These are phyloP conservation scores for Entomortierella parvispora DNA, from an alignment of 192 early-diverging fungal species.

Conservation along the genomic window DNA sequence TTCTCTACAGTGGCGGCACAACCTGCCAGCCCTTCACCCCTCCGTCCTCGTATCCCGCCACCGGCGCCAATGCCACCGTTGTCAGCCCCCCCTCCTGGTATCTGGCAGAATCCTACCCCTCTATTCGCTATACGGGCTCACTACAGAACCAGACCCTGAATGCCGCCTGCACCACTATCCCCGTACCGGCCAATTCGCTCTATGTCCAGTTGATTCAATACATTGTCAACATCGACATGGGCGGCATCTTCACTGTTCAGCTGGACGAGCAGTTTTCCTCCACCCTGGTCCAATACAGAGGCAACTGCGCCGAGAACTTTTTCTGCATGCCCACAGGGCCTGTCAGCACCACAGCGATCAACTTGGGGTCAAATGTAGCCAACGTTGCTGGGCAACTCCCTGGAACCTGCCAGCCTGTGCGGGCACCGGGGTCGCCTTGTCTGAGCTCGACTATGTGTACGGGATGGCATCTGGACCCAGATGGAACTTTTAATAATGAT, in stretches of 20 bases:
- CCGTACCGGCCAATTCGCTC: slow-evolving; percentile 1
- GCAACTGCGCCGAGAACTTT: slow-evolving; percentile 33
- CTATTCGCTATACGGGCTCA: slow-evolving; percentile 24
- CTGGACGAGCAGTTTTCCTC: neutral
- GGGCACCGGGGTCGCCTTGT: slow-evolving; percentile 8
- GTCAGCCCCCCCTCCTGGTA: slow-evolving; percentile 30
- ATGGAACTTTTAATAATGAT: slow-evolving; percentile 24
- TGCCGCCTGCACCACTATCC: slow-evolving; percentile 39
- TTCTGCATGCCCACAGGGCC: slow-evolving; percentile 20
- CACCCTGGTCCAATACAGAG: slow-evolving; percentile 30
- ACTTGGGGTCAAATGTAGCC: neutral
- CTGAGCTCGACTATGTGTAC: slow-evolving; percentile 10
- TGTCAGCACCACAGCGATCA: neutral
- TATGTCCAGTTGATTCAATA: neutral
- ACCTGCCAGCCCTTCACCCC: slow-evolving; percentile 19
- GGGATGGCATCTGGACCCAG: slow-evolving; percentile 24
- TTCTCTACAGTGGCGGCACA: slow-evolving; percentile 15
- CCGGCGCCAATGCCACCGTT: neutral
- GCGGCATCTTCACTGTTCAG: neutral
- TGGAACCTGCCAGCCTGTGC: slow-evolving; percentile 27
- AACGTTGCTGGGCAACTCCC: slow-evolving; percentile 6
- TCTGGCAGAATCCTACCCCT: slow-evolving; percentile 11
- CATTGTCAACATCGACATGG: slow-evolving; percentile 16
- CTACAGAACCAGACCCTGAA: slow-evolving; percentile 21
- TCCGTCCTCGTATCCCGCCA: slow-evolving; percentile 1